Base-by-base conservation (phyloP, 1,284 basidiomycete genomes). In the Leccinum griseonigrum region DNA sequence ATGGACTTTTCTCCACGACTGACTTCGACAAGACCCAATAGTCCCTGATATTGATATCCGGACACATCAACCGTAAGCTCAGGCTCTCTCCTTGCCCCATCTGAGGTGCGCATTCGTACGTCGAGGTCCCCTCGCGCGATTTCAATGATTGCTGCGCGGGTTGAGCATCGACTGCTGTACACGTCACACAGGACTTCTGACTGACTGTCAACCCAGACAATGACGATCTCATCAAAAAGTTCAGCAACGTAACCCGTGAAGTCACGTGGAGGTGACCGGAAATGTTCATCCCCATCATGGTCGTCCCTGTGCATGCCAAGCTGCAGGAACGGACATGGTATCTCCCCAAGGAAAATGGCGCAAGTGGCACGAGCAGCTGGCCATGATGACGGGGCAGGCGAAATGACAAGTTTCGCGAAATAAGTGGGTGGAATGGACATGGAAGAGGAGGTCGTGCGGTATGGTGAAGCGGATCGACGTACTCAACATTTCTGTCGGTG, bases 231-330 rank as follows among this genome's bases (percentile, higher is more conserved):
- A 92, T 98, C 79, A 98, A 98, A 77, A 97, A 98, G 73, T 99
- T 99, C 72, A 98, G 95, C 22, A 97, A 96, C 71, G 94, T 98
- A 54, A 97, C 97, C 2, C 85, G 97, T 66, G 97, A 99, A 72
- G 91, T 98, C 34, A 96, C 92, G 48, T 82, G 96, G 63, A 96
- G 96, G 77, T 86, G 96, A 10, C 83, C 83, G 51, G 97, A 99
- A 73, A 92, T 91, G 77, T 98, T 99, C 76, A 94, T 99, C 63
- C 96, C 96, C 4, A 98, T 99, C 83, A 98, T 98, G 78, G 91
- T 99, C 63, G 84, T 86, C 31, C 87, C 94, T 4, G 95, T 93
- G 1, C 97, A 99, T 70, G 89, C 88, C 48, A 94, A 95, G 76
- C 79, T 99, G 53, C 93, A 97, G 76, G 95, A 97, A 71, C 83